Percentiles rank a stretch among this genome's conserved stretches.
Evolutionary conservation across 2,329 filamentous ascomycete genomes (phyloP).

Genomic region (Corinectria fuckeliana): DNA sequence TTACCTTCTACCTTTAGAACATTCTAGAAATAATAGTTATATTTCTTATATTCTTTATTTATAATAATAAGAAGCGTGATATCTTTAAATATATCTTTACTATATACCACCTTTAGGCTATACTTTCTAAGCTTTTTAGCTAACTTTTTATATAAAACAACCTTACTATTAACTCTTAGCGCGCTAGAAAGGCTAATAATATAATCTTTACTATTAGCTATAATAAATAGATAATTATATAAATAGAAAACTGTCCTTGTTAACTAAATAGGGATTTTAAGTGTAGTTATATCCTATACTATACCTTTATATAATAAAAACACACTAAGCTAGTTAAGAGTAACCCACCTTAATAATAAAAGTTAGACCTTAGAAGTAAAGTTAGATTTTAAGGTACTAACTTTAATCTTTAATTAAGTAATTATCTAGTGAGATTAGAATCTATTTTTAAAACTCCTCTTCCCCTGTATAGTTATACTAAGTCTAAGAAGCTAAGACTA

Average conservation of each 20-base stretch:
- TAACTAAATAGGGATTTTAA: neutral
- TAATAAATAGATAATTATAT: neutral
- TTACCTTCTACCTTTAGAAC: neutral
- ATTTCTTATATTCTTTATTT: neutral
- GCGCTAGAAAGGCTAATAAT: neutral
- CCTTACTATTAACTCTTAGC: neutral
- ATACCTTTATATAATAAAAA: neutral
- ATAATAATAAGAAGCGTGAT: neutral
- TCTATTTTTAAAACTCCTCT: too few species aligned
- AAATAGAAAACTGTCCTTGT: neutral
- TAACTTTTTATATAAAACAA: neutral
- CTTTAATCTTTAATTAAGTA: neutral
- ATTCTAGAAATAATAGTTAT: neutral
- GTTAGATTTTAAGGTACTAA: neutral
- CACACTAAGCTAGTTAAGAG: neutral
- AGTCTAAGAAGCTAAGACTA: too few species aligned
- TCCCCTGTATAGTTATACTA: too few species aligned
- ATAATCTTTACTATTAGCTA: neutral
- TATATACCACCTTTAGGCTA: neutral
- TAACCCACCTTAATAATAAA: neutral
- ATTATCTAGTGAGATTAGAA: too few species aligned
- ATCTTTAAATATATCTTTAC: neutral
- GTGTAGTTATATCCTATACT: neutral
- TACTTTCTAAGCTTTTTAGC: neutral
- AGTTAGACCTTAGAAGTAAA: neutral